Percentiles rank a stretch among this genome's conserved stretches.
These are phyloP conservation scores for Pelargonium fulgidum DNA, from an alignment of 441 rosid species.

Conservation along the genomic window DNA sequence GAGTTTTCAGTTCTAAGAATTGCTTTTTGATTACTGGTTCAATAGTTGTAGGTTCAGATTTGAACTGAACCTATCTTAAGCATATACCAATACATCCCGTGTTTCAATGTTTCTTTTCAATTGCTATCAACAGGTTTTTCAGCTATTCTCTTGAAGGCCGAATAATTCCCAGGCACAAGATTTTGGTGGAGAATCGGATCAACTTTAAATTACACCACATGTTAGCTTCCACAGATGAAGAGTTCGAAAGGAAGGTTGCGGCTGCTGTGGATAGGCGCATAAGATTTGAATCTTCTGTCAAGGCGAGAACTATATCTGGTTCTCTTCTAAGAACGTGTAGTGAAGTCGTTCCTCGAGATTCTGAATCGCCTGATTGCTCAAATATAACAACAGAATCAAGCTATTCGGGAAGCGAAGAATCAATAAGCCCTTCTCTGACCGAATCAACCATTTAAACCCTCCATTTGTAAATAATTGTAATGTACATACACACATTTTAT, in stretches of 20 bases:
- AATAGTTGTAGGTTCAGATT: too few relatives aligned
- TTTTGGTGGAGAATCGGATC: constrained; percentile 63
- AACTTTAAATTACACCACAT: constrained; percentile 71
- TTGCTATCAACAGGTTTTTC: constrained; percentile 51
- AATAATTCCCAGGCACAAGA: constrained; percentile 68
- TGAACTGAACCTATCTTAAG: too few relatives aligned
- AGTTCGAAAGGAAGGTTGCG: constrained; percentile 48
- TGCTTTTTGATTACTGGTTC: too few relatives aligned
- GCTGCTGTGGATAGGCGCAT: constrained; percentile 55
- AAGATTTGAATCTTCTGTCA: constrained; percentile 45
- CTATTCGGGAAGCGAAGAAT: neutral
- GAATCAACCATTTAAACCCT: neutral
- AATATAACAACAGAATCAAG: neutral
- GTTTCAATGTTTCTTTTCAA: neutral
- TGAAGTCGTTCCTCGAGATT: neutral
- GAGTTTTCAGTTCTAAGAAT: too few relatives aligned
- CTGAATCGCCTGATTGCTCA: neutral
- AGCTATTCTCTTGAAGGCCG: constrained; percentile 79
- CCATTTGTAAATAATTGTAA: too few relatives aligned
- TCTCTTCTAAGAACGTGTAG: constrained; percentile 9
- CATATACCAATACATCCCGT: neutral
- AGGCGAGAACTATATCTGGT: constrained; percentile 16
- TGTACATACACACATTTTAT: neutral
- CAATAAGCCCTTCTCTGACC: neutral
- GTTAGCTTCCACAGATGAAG: constrained; percentile 63